Conservation (phyloP, 306 rosid genomes). For the barrel medic (Medicago truncatula) region DNA sequence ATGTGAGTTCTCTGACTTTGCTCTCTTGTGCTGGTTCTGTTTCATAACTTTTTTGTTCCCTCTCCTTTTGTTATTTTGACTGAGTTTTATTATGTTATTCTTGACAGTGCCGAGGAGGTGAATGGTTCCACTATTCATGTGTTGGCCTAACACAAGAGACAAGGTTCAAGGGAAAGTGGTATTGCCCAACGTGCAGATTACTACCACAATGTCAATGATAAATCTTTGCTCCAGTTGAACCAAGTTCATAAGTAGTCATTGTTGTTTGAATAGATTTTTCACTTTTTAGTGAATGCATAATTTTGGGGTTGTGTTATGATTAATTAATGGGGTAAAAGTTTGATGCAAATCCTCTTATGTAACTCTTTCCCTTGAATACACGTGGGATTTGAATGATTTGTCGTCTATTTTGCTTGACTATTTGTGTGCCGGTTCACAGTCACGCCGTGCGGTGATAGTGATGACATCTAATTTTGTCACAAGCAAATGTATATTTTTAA, state of each 20-base stretch:
- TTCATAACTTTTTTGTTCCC: not conserved
- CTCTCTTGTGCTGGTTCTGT: conserved; percentile 27
- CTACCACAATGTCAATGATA: conserved; percentile 63
- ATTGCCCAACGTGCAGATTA: conserved; percentile 88
- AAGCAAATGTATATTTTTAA: not conserved
- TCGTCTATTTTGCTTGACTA: conserved; percentile 22
- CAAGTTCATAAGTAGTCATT: conserved; percentile 29
- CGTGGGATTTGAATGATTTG: conserved; percentile 28
- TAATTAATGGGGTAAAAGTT: conserved; percentile 35
- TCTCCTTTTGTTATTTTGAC: not conserved
- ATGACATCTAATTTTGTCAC: not conserved
- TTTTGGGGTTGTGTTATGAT: conserved; percentile 26
- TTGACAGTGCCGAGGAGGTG: conserved; percentile 96
- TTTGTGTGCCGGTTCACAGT: not conserved
- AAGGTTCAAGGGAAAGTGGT: conserved; percentile 98
- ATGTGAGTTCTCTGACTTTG: conserved; percentile 59
- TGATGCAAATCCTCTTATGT: conserved; percentile 21
- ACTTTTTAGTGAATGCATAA: conserved; percentile 27
- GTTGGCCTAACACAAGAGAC: conserved; percentile 98
- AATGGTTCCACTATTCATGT: conserved; percentile 97
- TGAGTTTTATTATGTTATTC: conserved; percentile 33
- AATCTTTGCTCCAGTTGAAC: conserved; percentile 34
- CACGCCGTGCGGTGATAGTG: not conserved
- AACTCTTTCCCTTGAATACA: not conserved
- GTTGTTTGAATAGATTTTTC: conserved; percentile 42